These are phyloP conservation scores for Elaphomyces granulatus DNA, from an alignment of 495 filamentous ascomycete species.

Conservation along the genomic window DNA sequence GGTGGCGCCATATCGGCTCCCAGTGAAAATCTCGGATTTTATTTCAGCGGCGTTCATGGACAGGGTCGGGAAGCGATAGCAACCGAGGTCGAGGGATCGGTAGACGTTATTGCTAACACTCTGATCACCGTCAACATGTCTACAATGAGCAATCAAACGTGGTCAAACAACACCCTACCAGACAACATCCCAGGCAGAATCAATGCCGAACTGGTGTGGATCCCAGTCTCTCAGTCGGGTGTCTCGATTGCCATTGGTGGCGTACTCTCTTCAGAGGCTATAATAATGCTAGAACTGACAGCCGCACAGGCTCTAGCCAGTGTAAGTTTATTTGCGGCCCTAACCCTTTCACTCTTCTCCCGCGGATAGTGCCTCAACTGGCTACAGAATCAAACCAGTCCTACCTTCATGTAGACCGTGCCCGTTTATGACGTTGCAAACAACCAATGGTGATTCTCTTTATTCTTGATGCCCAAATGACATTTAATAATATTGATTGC, in stretches of 20 bases:
- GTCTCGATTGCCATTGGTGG: constrained; percentile 46
- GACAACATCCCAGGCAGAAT: constrained; percentile 31
- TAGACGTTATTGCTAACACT: constrained; percentile 24
- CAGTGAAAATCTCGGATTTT: constrained; percentile 49
- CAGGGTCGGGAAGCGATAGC: constrained; percentile 25
- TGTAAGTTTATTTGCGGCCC: neutral
- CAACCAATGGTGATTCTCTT: constrained; percentile 11
- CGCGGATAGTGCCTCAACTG: neutral
- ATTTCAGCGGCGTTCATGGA: constrained; percentile 42
- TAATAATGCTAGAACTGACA: constrained; percentile 2
- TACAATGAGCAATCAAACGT: constrained; percentile 28
- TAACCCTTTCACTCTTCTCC: neutral
- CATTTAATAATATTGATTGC: neutral
- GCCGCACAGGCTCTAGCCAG: neutral
- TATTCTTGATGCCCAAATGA: too few species aligned
- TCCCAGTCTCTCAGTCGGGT: constrained; percentile 42
- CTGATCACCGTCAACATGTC: constrained; percentile 42
- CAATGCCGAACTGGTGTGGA: constrained; percentile 44
- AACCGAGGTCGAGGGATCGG: constrained; percentile 12
- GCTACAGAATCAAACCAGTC: constrained; percentile 18
- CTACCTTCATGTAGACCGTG: constrained; percentile 39
- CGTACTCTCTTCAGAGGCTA: constrained; percentile 33
- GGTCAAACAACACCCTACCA: constrained; percentile 38
- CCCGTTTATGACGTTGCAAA: constrained; percentile 42
- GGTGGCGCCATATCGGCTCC: constrained; percentile 43